Conservation (phyloP, 139 green algal genomes). For the Chlamydomonas schloesseri region DNA sequence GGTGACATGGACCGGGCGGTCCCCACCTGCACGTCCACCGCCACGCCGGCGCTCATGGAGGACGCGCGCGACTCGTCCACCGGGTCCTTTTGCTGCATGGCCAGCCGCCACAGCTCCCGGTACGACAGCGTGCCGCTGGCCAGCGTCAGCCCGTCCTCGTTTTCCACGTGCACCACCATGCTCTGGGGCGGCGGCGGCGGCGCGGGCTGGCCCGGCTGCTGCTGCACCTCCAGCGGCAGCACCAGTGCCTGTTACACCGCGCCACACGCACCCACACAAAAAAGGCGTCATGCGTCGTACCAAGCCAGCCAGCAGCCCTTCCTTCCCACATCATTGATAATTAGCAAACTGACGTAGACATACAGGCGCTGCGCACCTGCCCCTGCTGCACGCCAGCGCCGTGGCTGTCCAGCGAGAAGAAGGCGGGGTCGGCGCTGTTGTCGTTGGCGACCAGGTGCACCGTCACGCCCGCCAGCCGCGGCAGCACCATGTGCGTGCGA, state of each 20-base stretch:
- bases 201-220: background rate
- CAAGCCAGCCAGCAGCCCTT: too few relatives aligned
- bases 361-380: constrained; percentile 11
- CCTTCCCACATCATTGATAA: too few relatives aligned
- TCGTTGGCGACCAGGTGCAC: constrained; percentile 25
- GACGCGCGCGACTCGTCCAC: constrained; percentile 10
- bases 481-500: background rate
- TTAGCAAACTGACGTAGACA: too few relatives aligned
- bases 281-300: too few relatives aligned
- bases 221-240: constrained; percentile 4
- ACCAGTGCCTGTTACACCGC: constrained; percentile 5
- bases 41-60: background rate
- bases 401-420: constrained; percentile 8
- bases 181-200: background rate
- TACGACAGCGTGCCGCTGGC: constrained; percentile 22
- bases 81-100: constrained; percentile 17
- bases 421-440: constrained; percentile 12
- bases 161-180: constrained; percentile 2
- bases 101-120: constrained; percentile 21
- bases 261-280: too few relatives aligned
- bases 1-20: background rate
- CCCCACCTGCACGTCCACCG: constrained; percentile 23
- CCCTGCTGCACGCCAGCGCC: background rate
- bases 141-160: background rate
- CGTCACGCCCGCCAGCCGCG: background rate